Conservation (phyloP, 2,329 filamentous ascomycete species). For the Bertia moriformis region DNA sequence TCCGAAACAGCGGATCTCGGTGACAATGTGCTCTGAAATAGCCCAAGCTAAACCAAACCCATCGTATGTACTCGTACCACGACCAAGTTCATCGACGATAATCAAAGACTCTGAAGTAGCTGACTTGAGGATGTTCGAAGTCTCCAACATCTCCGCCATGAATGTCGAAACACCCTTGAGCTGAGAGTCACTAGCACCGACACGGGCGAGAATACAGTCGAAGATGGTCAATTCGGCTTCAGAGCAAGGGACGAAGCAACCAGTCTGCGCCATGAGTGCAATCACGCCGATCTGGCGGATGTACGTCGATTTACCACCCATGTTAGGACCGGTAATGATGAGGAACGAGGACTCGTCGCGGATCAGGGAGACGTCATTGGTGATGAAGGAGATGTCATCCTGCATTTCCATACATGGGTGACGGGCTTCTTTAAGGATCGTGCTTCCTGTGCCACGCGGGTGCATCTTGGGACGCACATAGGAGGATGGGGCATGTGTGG, state of each 20-base stretch:
- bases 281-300: conserved; percentile 96
- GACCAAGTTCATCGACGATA: conserved; percentile 94
- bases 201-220: conserved; percentile 88
- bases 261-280: conserved; percentile 90
- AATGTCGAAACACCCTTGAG: conserved; percentile 97
- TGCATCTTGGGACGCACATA: conserved; percentile 90
- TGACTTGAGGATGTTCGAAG: conserved; percentile 93
- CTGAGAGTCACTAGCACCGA: conserved; percentile 90
- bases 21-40: conserved; percentile 93
- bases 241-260: conserved; percentile 85
- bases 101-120: conserved; percentile 90
- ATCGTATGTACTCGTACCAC: conserved; percentile 94
- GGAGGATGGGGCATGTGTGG: conserved; percentile 78
- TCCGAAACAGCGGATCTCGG: conserved; percentile 83
- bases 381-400: conserved; percentile 96
- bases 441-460: conserved; percentile 72
- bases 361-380: conserved; percentile 77
- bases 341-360: conserved; percentile 75
- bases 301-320: conserved; percentile 97
- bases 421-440: conserved; percentile 77
- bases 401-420: conserved; percentile 98
- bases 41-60: conserved; percentile 98
- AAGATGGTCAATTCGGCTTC: conserved; percentile 90
- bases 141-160: conserved; percentile 99
- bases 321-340: conserved; percentile 95